Conservation (phyloP, 1,139 yeast genomes). For the Meyerozyma carpophila region DNA sequence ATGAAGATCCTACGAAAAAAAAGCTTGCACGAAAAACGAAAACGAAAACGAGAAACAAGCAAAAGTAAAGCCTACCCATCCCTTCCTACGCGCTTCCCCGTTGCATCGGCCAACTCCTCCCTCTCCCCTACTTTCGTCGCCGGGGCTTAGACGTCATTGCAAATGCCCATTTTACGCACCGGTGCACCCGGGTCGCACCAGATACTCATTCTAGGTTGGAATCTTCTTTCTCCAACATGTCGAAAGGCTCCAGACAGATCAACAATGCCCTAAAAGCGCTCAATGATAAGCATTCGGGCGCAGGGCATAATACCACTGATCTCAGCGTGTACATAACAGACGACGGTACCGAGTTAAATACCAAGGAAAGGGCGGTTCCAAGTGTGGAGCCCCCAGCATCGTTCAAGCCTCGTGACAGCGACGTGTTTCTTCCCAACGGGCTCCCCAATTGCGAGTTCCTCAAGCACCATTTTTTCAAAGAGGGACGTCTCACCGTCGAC, state of each 20-base stretch:
- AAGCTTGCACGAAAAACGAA: too few relatives aligned
- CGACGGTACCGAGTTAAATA: constrained; percentile 61
- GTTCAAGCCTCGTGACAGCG: constrained; percentile 57
- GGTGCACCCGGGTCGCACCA: not conserved
- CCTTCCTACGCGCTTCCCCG: too few relatives aligned
- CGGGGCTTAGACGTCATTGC: not conserved
- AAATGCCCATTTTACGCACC: not conserved
- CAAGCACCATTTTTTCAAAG: constrained; percentile 67
- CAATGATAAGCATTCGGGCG: constrained; percentile 38
- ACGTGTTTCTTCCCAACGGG: constrained; percentile 59
- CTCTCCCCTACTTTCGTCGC: not conserved
- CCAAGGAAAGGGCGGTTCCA: constrained; percentile 63
- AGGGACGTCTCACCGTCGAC: constrained; percentile 70
- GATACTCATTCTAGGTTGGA: not conserved
- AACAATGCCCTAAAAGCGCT: constrained; percentile 77
- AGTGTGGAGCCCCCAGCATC: constrained; percentile 68
- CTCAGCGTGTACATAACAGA: constrained; percentile 57
- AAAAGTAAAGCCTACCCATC: too few relatives aligned
- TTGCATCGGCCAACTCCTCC: too few relatives aligned
- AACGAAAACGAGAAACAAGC: too few relatives aligned
- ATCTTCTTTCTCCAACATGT: not conserved
- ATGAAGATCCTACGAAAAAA: too few relatives aligned
- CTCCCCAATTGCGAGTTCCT: constrained; percentile 71
- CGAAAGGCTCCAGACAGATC: constrained; percentile 49
- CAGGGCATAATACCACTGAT: constrained; percentile 28